phyloP scores from a whole-genome alignment of 805 yeast species.

The Brettanomyces bruxellensis region DNA sequence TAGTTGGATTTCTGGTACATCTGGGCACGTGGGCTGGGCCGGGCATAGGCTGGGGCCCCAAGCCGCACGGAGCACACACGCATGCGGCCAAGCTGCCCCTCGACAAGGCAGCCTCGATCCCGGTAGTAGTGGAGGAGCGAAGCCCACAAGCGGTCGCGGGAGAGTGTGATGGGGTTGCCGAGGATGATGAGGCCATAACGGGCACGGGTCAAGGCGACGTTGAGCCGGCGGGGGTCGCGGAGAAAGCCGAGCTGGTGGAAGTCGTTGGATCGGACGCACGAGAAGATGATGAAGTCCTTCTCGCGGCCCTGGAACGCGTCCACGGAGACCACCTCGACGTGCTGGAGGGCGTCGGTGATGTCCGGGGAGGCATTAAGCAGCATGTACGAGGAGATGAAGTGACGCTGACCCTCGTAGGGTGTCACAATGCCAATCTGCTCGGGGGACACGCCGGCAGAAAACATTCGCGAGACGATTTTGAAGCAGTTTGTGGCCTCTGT shows the following conservation, averaged over 20 bases:
- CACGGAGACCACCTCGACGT: slow-evolving; percentile 80
- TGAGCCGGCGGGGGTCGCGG: slow-evolving; percentile 76
- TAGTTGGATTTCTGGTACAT: slow-evolving; percentile 3
- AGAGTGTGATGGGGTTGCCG: slow-evolving; percentile 77
- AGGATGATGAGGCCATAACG: slow-evolving; percentile 70
- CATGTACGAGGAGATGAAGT: slow-evolving; percentile 73
- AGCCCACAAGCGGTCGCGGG: slow-evolving; percentile 69
- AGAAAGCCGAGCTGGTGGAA: slow-evolving; percentile 72
- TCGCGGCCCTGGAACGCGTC: slow-evolving; percentile 58
- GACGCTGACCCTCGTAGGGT: slow-evolving; percentile 91
- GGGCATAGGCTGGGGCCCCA: background rate
- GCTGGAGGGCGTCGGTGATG: slow-evolving; percentile 53
- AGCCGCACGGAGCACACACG: slow-evolving; percentile 61
- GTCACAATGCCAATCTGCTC: slow-evolving; percentile 86
- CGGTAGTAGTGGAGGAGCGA: slow-evolving; percentile 68
- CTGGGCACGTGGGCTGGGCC: slow-evolving; percentile 3
- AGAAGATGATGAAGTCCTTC: slow-evolving; percentile 40
- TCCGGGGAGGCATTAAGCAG: slow-evolving; percentile 54
- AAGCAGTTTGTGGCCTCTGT: slow-evolving; percentile 88
- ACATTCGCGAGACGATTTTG: slow-evolving; percentile 60
- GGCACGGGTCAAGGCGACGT: slow-evolving; percentile 87
- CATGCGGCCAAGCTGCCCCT: slow-evolving; percentile 75
- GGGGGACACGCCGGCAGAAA: slow-evolving; percentile 70
- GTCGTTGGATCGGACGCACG: slow-evolving; percentile 60
- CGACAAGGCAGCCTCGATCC: slow-evolving; percentile 81